Evolutionary conservation across 2,329 filamentous ascomycete genomes (phyloP).

Genomic region (Colletotrichum sublineola): DNA sequence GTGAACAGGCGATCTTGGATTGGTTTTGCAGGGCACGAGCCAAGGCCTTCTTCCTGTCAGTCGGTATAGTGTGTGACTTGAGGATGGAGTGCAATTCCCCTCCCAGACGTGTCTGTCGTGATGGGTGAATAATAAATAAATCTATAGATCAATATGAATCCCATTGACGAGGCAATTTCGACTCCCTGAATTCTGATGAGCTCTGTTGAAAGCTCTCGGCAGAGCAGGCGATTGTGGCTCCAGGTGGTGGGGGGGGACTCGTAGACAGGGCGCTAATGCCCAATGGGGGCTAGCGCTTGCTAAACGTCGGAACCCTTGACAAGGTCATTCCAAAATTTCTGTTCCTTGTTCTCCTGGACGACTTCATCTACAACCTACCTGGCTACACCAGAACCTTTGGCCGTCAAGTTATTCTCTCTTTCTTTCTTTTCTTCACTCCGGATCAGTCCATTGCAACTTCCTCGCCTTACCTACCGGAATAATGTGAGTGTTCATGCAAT

Average conservation of each 20-base stretch:
- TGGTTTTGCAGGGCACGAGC: conserved; percentile 14
- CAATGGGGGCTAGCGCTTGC: conserved; percentile 11
- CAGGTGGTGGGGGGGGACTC: neutral
- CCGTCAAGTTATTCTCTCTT: neutral
- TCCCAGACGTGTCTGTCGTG: neutral
- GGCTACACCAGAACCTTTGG: conserved; percentile 13
- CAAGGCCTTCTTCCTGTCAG: conserved; percentile 18
- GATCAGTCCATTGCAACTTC: neutral
- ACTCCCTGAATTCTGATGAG: neutral
- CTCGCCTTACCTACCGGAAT: neutral
- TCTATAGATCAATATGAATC: neutral
- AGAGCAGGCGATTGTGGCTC: neutral
- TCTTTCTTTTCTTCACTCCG: neutral
- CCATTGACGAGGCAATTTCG: neutral
- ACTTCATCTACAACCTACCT: neutral
- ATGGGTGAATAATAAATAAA: neutral
- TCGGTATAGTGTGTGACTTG: conserved; percentile 2
- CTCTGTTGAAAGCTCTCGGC: neutral
- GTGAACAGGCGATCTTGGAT: neutral
- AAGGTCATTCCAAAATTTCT: conserved; percentile 32
- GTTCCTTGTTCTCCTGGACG: neutral
- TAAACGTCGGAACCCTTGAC: conserved; percentile 15
- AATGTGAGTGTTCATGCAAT: conserved; percentile 15
- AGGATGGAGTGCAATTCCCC: neutral
- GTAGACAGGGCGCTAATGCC: conserved; percentile 7